Evolutionary conservation across 345 rosid genomes (phyloP).

Genomic region (Eucalyptus pauciflora): DNA sequence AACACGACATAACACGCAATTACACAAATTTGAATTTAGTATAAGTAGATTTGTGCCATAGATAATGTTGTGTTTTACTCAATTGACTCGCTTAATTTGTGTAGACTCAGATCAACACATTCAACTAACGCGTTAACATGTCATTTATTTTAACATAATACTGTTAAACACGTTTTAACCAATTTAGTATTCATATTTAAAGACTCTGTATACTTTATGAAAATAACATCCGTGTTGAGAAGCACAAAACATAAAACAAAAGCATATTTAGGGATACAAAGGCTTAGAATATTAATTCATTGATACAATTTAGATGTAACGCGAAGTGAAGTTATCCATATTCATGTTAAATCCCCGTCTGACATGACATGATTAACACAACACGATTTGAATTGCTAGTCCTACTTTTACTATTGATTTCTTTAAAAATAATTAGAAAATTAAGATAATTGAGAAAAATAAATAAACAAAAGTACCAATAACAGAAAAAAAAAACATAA

Average conservation of each 20-base stretch:
- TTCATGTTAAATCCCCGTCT: not conserved
- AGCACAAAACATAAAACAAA: not conserved
- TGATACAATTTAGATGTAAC: not conserved
- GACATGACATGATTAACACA: not conserved
- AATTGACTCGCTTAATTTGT: not conserved
- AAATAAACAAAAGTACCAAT: not conserved
- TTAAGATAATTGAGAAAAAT: not conserved
- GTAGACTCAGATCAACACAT: not conserved
- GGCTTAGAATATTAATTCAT: not conserved
- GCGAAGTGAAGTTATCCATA: not conserved
- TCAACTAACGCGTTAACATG: not conserved
- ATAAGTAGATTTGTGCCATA: accelerated
- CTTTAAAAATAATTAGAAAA: not conserved
- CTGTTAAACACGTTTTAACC: not conserved
- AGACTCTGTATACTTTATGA: not conserved
- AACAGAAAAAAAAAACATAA: not conserved
- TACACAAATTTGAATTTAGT: accelerated
- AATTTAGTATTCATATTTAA: not conserved
- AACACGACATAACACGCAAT: accelerated
- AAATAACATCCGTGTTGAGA: not conserved
- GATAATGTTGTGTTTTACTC: not conserved
- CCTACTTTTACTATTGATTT: not conserved
- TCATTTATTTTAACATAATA: not conserved
- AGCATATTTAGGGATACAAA: not conserved
- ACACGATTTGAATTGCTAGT: not conserved